phyloP scores from a whole-genome alignment of 495 filamentous ascomycete species.

The Penicillium roqueforti region DNA sequence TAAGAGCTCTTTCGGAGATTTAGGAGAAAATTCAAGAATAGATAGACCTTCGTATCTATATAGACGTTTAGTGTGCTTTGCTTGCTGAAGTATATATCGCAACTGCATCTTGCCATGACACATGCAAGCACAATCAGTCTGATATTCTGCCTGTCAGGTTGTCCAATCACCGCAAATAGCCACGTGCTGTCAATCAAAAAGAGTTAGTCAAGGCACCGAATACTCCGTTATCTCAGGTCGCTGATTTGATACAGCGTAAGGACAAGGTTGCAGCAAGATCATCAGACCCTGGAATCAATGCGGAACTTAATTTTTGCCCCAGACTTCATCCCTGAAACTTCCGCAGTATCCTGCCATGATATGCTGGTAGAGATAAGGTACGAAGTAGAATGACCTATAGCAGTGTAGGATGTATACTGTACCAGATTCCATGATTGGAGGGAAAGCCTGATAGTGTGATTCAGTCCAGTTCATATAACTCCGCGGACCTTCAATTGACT shows the following conservation, averaged over 20 bases:
- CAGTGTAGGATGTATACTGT: background rate
- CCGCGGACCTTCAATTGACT: background rate
- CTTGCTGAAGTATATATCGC: background rate
- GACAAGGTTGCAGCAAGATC: background rate
- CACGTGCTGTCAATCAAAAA: background rate
- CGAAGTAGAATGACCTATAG: conserved; percentile 5
- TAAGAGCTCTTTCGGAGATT: background rate
- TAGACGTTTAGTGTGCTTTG: background rate
- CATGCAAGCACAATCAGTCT: conserved; percentile 10
- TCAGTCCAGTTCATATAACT: background rate
- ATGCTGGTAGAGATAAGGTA: conserved; percentile 12
- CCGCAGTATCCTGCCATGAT: background rate
- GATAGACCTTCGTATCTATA: conserved; percentile 7
- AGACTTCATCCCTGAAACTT: conserved; percentile 1
- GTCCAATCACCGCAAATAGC: background rate
- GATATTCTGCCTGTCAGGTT: conserved; percentile 2
- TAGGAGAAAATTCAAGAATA: background rate
- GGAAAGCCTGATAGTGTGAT: conserved; percentile 8
- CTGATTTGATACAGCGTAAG: conserved; percentile 14
- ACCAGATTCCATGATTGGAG: background rate
- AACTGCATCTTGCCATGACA: conserved; percentile 6
- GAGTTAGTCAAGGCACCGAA: conserved; percentile 7
- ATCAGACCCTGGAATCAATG: background rate
- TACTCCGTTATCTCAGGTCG: conserved; percentile 12
- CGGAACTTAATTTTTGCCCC: background rate